Evolutionary conservation across 2,329 filamentous ascomycete species (phyloP).

Genomic region (Penicillium sp.): DNA sequence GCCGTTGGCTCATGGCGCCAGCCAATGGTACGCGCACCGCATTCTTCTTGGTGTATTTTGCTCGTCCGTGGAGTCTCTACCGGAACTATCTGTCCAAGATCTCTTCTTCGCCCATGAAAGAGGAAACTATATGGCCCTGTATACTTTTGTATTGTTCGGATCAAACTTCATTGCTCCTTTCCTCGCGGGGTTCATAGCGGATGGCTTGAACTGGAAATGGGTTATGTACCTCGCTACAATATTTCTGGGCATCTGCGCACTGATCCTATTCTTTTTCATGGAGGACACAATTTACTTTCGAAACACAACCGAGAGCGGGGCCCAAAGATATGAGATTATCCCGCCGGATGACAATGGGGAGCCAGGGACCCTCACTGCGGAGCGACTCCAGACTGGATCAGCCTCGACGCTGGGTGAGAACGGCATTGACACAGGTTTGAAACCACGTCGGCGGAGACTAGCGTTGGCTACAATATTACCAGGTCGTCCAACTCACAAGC

Average conservation of each 20-base stretch:
- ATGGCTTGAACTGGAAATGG: not conserved
- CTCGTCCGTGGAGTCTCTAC: not conserved
- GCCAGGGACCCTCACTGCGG: not conserved
- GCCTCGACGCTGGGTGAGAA: too few relatives aligned
- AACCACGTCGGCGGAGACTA: not conserved
- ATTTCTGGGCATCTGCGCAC: not conserved
- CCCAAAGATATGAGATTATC: not conserved
- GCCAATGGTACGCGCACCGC: not conserved
- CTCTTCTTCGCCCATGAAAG: not conserved
- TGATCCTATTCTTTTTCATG: not conserved
- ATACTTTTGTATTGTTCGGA: not conserved
- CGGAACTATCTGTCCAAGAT: not conserved
- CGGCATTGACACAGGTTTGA: not conserved
- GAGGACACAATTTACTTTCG: not conserved
- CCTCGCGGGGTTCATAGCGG: not conserved
- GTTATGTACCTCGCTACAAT: not conserved
- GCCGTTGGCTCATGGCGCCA: not conserved
- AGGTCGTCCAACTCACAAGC: not conserved
- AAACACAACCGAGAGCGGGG: not conserved
- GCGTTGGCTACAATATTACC: not conserved
- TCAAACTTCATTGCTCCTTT: not conserved
- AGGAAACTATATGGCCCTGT: not conserved
- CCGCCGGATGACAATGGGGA: not conserved
- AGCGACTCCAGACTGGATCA: not conserved
- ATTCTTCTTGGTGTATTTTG: not conserved